Evolutionary conservation across 1,139 yeast genomes (phyloP).

Genomic region (Saccharomycopsis hybrid): DNA sequence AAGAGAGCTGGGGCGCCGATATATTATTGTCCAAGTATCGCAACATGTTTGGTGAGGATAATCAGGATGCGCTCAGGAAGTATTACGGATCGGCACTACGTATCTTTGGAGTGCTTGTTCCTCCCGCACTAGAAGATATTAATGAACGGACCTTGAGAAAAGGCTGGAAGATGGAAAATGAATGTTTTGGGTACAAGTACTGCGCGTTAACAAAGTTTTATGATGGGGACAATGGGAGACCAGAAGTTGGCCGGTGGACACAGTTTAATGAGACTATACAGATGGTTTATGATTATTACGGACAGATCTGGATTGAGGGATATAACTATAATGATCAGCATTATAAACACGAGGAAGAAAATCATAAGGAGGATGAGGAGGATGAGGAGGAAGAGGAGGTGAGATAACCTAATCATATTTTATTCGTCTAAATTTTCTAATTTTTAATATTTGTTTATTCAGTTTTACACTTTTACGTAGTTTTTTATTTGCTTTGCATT

Average conservation of each 20-base stretch:
- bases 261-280: conserved; percentile 23
- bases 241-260: conserved; percentile 25
- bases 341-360: not conserved
- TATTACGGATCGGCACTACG: conserved; percentile 26
- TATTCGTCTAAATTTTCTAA: too few species aligned
- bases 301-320: conserved; percentile 19
- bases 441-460: too few species aligned
- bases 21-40: conserved; percentile 28
- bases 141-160: conserved; percentile 28
- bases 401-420: too few species aligned
- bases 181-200: conserved; percentile 40
- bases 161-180: conserved; percentile 30
- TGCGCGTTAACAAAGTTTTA: conserved; percentile 41
- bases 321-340: too few species aligned
- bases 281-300: conserved; percentile 24
- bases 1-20: conserved; percentile 31
- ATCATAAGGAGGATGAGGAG: not conserved
- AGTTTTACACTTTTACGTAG: too few species aligned
- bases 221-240: conserved; percentile 26
- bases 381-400: not conserved
- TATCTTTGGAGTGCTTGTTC: conserved; percentile 29
- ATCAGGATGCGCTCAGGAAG: conserved; percentile 23
- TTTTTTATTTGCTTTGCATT: too few species aligned
- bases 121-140: conserved; percentile 28
- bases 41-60: conserved; percentile 25